Evolutionary conservation across 2,329 filamentous ascomycete genomes (phyloP).

Genomic region (Penicillium crustosum): DNA sequence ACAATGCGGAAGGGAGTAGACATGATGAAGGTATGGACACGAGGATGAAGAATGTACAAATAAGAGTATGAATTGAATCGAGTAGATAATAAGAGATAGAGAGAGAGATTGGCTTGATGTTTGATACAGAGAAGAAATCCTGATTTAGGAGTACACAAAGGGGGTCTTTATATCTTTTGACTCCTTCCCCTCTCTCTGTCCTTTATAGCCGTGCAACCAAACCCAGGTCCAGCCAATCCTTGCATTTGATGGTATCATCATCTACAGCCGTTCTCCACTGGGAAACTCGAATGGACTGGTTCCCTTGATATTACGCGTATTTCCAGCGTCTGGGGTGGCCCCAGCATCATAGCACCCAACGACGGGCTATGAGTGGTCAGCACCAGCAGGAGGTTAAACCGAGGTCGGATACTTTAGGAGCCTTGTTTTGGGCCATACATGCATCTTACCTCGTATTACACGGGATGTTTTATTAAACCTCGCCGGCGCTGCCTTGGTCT

Average conservation of each 20-base stretch:
- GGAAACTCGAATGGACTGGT: neutral
- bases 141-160: neutral
- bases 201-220: neutral
- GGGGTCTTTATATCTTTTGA: constrained; percentile 9
- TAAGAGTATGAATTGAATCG: neutral
- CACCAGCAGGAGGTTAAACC: neutral
- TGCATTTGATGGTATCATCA: neutral
- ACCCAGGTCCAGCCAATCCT: constrained; percentile 1
- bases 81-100: neutral
- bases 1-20: constrained; percentile 56
- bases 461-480: constrained; percentile 4
- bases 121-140: neutral
- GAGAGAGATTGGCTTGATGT: neutral
- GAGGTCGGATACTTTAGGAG: constrained; percentile 8
- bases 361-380: constrained; percentile 11
- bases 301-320: constrained; percentile 3
- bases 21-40: constrained; percentile 22
- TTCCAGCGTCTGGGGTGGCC: constrained; percentile 4
- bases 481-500: neutral
- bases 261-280: neutral
- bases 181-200: constrained; percentile 2
- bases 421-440: constrained; percentile 10
- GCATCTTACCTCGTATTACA: constrained; percentile 17
- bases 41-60: constrained; percentile 1
- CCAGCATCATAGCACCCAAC: constrained; percentile 24